Conservation (phyloP, 1,284 basidiomycete genomes). For the Schizophyllum commune region DNA sequence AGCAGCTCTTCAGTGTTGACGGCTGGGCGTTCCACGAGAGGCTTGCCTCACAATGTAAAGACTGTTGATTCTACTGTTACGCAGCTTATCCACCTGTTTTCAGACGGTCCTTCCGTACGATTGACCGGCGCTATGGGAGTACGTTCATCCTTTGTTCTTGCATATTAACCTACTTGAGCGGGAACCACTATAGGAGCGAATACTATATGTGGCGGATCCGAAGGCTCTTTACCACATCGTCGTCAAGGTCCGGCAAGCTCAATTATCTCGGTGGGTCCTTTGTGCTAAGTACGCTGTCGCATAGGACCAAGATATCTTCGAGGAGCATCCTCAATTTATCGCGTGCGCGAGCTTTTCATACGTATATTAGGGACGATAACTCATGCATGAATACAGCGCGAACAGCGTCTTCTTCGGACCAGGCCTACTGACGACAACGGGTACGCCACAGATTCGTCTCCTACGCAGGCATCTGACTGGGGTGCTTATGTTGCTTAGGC, state of each 20-base stretch:
- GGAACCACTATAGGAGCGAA: background rate
- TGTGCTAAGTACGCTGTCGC: background rate
- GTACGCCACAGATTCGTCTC: background rate
- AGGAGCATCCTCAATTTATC: background rate
- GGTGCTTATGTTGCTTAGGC: constrained; percentile 17
- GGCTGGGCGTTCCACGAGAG: background rate
- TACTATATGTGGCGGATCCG: background rate
- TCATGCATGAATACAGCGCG: background rate
- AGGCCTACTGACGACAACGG: background rate
- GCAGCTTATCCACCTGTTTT: background rate
- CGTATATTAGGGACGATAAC: background rate
- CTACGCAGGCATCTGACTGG: background rate
- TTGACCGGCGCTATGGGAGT: background rate
- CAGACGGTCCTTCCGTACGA: background rate
- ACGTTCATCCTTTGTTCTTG: background rate
- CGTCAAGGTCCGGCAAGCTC: background rate
- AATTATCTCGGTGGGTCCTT: background rate
- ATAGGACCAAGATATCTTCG: background rate
- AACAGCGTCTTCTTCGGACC: background rate
- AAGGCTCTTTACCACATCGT: background rate
- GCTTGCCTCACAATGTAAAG: background rate
- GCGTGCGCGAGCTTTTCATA: background rate
- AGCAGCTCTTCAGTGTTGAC: background rate
- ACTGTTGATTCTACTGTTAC: background rate
- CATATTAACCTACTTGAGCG: background rate